Conservation (phyloP, 2,329 filamentous ascomycete species). For the Exophiala phaeomuriformis region DNA sequence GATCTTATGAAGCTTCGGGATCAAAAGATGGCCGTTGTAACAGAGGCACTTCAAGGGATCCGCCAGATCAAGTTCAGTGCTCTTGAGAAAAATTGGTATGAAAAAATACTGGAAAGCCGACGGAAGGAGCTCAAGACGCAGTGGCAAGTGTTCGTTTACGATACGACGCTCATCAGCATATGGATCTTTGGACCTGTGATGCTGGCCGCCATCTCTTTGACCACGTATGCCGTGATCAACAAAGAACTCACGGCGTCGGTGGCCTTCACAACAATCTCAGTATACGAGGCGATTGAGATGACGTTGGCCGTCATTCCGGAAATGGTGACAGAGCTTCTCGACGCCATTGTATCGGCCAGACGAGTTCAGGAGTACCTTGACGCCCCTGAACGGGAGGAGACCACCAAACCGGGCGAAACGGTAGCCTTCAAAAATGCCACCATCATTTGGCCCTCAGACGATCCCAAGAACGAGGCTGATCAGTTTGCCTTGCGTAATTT, state of each 20-base stretch:
- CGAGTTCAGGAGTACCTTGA: constrained; percentile 66
- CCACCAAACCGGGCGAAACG: constrained; percentile 49
- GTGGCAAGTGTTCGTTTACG: constrained; percentile 59
- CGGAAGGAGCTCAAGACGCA: constrained; percentile 60
- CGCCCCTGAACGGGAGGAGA: constrained; percentile 55
- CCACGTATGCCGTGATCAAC: constrained; percentile 59
- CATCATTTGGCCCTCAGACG: constrained; percentile 67
- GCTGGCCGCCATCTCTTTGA: constrained; percentile 63
- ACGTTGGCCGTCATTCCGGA: constrained; percentile 66
- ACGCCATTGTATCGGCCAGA: constrained; percentile 64
- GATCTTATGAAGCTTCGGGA: constrained; percentile 68
- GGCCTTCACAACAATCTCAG: constrained; percentile 69
- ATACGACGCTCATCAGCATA: constrained; percentile 57
- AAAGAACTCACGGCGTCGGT: constrained; percentile 61
- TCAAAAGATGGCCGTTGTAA: constrained; percentile 66
- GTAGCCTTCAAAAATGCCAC: constrained; percentile 61
- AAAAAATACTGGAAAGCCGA: constrained; percentile 58
- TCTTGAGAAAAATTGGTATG: constrained; percentile 66
- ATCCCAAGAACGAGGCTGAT: constrained; percentile 46
- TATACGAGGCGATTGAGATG: constrained; percentile 67
- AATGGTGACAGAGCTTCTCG: constrained; percentile 61
- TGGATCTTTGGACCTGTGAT: constrained; percentile 69
- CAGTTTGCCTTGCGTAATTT: constrained; percentile 60
- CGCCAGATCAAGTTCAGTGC: constrained; percentile 81
- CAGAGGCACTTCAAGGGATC: constrained; percentile 70